Base-by-base conservation (phyloP, 345 rosid species). In the Luvunga scandens region DNA sequence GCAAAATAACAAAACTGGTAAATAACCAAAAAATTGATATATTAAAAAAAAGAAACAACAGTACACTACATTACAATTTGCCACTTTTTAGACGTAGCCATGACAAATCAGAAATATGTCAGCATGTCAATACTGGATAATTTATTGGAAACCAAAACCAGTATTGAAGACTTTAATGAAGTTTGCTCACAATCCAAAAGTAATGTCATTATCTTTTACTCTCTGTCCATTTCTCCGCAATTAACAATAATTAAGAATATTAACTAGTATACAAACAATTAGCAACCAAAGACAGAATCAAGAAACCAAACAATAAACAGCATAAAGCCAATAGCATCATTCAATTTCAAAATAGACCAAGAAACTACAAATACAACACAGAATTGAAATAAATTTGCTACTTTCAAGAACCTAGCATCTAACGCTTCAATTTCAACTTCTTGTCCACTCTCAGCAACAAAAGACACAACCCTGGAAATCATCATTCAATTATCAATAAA, bases 401-500 rank as follows among this genome's bases (percentile, higher is more conserved):
- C 68, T 62, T 28, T 27, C 69, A 7, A 75, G 48, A 65, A 75
- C 27, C 59, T 21, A 65, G 48, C 31, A 50, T 65, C 62, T 14
- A 4, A 65, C n/a, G 33, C 62, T 45, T 55, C 45, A 34, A 30
- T 72, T 18, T 72, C 31, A 33, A 31, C 57, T 72, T 36, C 31
- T 72, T 34, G n/a, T 55, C 28, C 22, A 13, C 6, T 42, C 53
- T 36, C 31, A 24, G 48, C 66, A 33, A 59, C 50, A 72, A 36
- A 36, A 27, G 60, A 48, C 3, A 48, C 12, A 75, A 48, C 71
- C 69, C 78, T 75, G 65, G 61, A 65, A 75, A 31, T 10, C 39
- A 73, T 45, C 25, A 45, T 75, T 63, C 61, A 45, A 42, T 64
- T 10, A 63, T 21, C 60, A 30, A 63, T 50, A 28, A 63, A 63